phyloP scores from a whole-genome alignment of 1,284 basidiomycete genomes.

The Cystobasidium sp. region DNA sequence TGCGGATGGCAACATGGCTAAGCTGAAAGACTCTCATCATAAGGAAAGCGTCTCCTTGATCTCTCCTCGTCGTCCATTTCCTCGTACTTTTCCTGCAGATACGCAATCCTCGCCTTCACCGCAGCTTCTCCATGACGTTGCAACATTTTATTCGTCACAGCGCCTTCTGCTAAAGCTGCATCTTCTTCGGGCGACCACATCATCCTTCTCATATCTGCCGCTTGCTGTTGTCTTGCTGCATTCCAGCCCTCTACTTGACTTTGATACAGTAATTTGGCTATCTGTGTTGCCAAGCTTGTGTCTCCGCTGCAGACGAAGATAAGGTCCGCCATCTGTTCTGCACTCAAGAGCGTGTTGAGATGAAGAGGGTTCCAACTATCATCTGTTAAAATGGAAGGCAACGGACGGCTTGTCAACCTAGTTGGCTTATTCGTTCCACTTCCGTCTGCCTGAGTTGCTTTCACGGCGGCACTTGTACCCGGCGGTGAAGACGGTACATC shows the following conservation, averaged over 20 bases:
- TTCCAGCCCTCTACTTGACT: slow-evolving; percentile 1
- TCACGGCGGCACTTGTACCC: too few species aligned
- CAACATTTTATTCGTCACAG: slow-evolving; percentile 3
- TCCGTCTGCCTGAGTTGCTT: too few species aligned
- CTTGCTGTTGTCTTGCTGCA: background rate
- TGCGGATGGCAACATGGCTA: background rate
- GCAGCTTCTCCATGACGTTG: slow-evolving; percentile 12
- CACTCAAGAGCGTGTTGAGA: slow-evolving; percentile 28
- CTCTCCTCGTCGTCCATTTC: background rate
- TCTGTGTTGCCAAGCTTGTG: background rate
- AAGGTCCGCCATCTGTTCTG: slow-evolving; percentile 21
- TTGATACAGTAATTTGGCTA: background rate
- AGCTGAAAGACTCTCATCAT: background rate
- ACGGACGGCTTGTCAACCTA: slow-evolving; percentile 6
- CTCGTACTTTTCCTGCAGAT: background rate
- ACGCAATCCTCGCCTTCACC: slow-evolving; percentile 8
- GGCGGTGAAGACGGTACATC: too few species aligned
- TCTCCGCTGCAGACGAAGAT: slow-evolving; percentile 14
- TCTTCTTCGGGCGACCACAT: slow-evolving; percentile 12
- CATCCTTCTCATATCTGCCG: slow-evolving; percentile 1
- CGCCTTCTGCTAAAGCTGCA: background rate
- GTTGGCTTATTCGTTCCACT: too few species aligned
- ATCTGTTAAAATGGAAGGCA: background rate
- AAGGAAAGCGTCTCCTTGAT: slow-evolving; percentile 27
- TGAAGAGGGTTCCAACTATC: slow-evolving; percentile 16